Base-by-base conservation (phyloP, 768 basidiomycete genomes). In the Boletus coccyginus region DNA sequence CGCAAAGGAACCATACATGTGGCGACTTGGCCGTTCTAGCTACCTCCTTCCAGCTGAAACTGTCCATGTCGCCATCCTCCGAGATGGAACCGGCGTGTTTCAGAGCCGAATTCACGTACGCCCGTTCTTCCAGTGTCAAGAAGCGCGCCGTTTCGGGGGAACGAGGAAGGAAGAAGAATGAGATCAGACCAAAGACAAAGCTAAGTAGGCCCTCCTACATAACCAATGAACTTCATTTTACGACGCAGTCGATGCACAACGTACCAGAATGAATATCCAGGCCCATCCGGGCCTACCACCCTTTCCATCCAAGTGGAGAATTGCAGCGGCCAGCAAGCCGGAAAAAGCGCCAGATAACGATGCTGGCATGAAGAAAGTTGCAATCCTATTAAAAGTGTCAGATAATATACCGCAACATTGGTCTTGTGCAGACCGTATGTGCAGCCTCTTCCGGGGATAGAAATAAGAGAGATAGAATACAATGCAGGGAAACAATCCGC, bases 271-370 rank as follows among this genome's bases (percentile, higher is more conserved):
- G 56, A 83, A 81, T 58, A 84, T 77, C 84, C 82, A 86, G 32
- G 78, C 73, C 27, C 27, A 27, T 5, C 27, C 27, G 27, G 27
- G 27, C 27, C 5, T 27, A 27, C 27, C 27, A 27, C 86, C 72
- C 5, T 75, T 68, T 14, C 82, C 82, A 42, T 85, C 67, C 75
- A 89, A 80, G 12, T 81, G 70, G n/a, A 75, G 63, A 49, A 89
- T 85, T 1, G 76, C 84, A 44, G 82, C 74, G 0, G 86, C 85
- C 5, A 89, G 75, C 7, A 88, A 70, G 38, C 87, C 86, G 5
- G 84, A 85, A 62, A 86, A 85, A 1, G 82, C 79, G 1, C 82
- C 80, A 0, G 85, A 77, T 3, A 83, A 70, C 19, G 83, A 82
- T 3, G 82, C n/a, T n/a, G 74, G 62, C 0, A 72, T 67, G 49